Evolutionary conservation across 768 basidiomycete species (phyloP), one percentile per base, ranked within the genome.

Genomic region (Russula vinacea): DNA sequence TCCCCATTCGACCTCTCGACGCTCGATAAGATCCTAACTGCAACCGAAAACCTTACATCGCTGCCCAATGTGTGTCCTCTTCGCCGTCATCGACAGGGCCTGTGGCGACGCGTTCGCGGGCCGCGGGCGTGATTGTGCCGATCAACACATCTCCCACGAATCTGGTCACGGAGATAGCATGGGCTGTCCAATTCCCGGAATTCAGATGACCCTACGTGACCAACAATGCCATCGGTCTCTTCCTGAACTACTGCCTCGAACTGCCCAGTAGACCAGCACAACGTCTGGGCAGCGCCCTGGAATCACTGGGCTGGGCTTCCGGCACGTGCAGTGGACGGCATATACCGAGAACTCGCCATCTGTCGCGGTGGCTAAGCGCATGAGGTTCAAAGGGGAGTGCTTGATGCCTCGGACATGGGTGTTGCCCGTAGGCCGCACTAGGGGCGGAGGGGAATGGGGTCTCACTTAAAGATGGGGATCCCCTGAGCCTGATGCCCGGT

Each of bases 361-460:
- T 1, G 73, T 74, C 19, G 55, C 68, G 1, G 73, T 78, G 0
- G 83, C 80, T 32, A 69, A 74, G 69, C 70, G 78, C 42, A 74
- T 84, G 75, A 80, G 83, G 2, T 80, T 84, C 69, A 74, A 71
- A 63, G 56, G 71, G 9, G 84, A 84, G 66, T 79, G 78, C 0
- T 51, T 74, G 2, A 14, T 74, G 58, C 72, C 77, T 59, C 82
- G 81, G 80, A 64, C 74, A 9, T 72, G 71, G 51, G 73, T 78
- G 8, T n/a, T 80, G n/a, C n/a, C n/a, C n/a, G n/a, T n/a, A n/a
- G n/a, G n/a, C n/a, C n/a, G n/a, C n/a, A n/a, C n/a, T n/a, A n/a
- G n/a, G n/a, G n/a, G n/a, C n/a, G n/a, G n/a, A n/a, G n/a, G n/a
- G 4, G 29, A 29, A 5, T 5, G 29, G 29, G 29, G 5, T 29